Percentiles rank a stretch among this genome's conserved stretches.
phyloP scores from a whole-genome alignment of 306 rosid species.

The Inga oerstediana region DNA sequence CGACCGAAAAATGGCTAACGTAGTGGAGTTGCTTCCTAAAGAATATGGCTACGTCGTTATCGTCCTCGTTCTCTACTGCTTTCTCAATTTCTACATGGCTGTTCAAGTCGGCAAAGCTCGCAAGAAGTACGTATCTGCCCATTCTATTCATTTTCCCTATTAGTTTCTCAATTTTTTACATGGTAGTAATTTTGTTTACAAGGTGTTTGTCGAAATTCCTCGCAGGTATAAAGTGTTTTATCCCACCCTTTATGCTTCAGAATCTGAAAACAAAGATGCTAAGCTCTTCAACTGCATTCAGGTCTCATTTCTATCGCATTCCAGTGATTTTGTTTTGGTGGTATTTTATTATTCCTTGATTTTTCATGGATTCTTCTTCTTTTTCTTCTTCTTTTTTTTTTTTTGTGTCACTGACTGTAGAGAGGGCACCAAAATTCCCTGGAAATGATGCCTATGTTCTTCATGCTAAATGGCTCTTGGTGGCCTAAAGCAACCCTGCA shows the following conservation, averaged over 20 bases:
- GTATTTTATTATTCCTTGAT: not conserved
- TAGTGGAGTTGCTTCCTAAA: constrained; percentile 55
- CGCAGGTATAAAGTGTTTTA: constrained; percentile 70
- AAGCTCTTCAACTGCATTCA: constrained; percentile 79
- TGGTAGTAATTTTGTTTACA: constrained; percentile 7
- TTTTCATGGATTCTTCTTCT: constrained; percentile 14
- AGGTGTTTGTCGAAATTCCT: constrained; percentile 38
- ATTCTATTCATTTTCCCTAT: not conserved
- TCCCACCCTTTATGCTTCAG: constrained; percentile 72
- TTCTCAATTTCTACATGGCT: constrained; percentile 76
- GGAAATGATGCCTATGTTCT: constrained; percentile 65
- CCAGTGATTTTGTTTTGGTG: not conserved
- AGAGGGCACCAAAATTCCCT: constrained; percentile 89
- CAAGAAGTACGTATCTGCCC: constrained; percentile 46
- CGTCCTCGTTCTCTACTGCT: constrained; percentile 60
- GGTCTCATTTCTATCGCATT: constrained; percentile 33
- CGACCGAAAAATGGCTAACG: constrained; percentile 41
- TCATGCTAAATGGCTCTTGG: constrained; percentile 65
- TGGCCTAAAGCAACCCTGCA: constrained; percentile 67
- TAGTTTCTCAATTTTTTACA: not conserved
- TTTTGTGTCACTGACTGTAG: constrained; percentile 36
- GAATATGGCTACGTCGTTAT: constrained; percentile 74
- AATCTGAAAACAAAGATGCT: constrained; percentile 86
- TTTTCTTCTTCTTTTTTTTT: too few relatives aligned
- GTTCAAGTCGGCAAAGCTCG: constrained; percentile 71